Conservation (phyloP, 1,284 basidiomycete genomes). For the Puccinia horiana region DNA sequence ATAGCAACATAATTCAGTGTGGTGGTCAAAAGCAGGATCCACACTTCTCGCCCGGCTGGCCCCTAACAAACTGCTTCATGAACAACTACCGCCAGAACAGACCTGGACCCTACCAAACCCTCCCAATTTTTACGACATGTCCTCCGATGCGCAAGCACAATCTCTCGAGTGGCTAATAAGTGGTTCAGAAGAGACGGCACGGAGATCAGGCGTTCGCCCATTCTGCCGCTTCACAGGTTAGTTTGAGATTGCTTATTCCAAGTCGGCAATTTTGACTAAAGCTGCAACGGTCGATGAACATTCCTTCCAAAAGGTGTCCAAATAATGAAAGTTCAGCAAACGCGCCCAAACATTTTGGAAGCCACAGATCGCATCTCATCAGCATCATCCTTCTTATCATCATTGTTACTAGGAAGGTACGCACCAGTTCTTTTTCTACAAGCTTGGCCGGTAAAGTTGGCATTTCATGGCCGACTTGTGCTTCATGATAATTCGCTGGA, state of each 20-base stretch:
- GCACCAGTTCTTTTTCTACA: not conserved
- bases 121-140: conserved; percentile 34
- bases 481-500: not conserved
- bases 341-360: conserved; percentile 73
- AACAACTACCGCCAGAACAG: conserved; percentile 38
- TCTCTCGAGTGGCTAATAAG: conserved; percentile 46
- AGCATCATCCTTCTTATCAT: conserved; percentile 70
- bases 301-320: conserved; percentile 24
- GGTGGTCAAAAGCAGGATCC: conserved; percentile 47
- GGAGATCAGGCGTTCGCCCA: conserved; percentile 23
- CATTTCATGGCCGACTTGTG: not conserved
- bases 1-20: conserved; percentile 41
- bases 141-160: conserved; percentile 23
- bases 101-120: conserved; percentile 44
- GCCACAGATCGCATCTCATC: conserved; percentile 70
- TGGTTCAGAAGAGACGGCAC: conserved; percentile 36
- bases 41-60: conserved; percentile 35
- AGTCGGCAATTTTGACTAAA: conserved; percentile 59
- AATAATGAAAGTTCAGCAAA: conserved; percentile 62
- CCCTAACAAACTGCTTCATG: conserved; percentile 33
- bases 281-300: not conserved
- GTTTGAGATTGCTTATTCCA: conserved; percentile 58
- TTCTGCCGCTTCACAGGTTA: conserved; percentile 41
- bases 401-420: conserved; percentile 70
- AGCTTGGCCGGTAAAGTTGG: not conserved